A percentile compares a stretch with the other conserved stretches of the same genome.
Evolutionary conservation across 2,329 filamentous ascomycete species (phyloP).

Genomic region (Aspergillus latus): DNA sequence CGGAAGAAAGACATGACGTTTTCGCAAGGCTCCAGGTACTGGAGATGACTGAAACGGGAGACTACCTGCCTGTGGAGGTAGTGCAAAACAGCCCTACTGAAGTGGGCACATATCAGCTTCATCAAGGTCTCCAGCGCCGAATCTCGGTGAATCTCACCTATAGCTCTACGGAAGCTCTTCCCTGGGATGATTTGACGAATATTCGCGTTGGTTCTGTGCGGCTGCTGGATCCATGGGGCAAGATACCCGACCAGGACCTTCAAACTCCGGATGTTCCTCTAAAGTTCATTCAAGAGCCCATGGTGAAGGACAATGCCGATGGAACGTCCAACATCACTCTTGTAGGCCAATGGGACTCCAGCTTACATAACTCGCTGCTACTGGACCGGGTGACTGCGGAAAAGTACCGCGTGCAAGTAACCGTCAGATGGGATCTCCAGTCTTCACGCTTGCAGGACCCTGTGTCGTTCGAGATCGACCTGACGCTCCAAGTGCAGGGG

Average conservation of each 20-base stretch:
- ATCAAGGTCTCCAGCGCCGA: constrained; percentile 88
- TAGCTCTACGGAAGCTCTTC: constrained; percentile 80
- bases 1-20: constrained; percentile 89
- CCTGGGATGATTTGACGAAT: constrained; percentile 79
- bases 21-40: constrained; percentile 85
- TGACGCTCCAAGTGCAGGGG: constrained; percentile 80
- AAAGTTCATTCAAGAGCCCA: constrained; percentile 73
- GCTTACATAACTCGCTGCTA: constrained; percentile 83
- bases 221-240: constrained; percentile 80
- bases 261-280: constrained; percentile 72
- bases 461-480: constrained; percentile 79
- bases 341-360: constrained; percentile 95
- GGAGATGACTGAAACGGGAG: constrained; percentile 86
- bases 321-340: constrained; percentile 85
- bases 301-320: constrained; percentile 81
- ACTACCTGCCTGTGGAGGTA: constrained; percentile 90
- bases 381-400: constrained; percentile 93
- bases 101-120: constrained; percentile 87
- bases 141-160: constrained; percentile 87
- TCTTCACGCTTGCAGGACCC: constrained; percentile 83
- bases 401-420: constrained; percentile 86
- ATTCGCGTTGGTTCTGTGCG: constrained; percentile 79
- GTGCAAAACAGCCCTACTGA: constrained; percentile 82
- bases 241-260: constrained; percentile 74
- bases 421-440: constrained; percentile 79